These are phyloP conservation scores for Nematodospora anomalae DNA, from an alignment of 1,139 yeast genomes.

Conservation along the genomic window DNA sequence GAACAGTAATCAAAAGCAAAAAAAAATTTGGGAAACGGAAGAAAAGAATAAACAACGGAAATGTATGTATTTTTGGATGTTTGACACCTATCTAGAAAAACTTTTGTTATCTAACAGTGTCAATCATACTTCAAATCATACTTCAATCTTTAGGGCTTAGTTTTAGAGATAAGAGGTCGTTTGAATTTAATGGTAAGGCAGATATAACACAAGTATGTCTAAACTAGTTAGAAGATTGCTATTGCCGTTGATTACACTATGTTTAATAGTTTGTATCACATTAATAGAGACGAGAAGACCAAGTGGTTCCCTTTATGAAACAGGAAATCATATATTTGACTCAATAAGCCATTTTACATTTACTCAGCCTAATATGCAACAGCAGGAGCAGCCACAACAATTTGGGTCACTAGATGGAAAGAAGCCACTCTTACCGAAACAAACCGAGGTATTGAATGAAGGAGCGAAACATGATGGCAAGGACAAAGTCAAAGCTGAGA, in stretches of 20 bases:
- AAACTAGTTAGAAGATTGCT: constrained; percentile 14
- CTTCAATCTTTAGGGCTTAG: too few relatives aligned
- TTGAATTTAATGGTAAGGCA: too few relatives aligned
- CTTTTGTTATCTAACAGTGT: too few relatives aligned
- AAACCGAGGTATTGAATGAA: constrained; percentile 1
- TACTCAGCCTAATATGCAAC: constrained; percentile 6
- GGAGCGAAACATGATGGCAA: constrained; percentile 3
- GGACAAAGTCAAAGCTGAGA: constrained; percentile 13
- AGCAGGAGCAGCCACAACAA: constrained; percentile 1
- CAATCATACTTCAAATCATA: too few relatives aligned
- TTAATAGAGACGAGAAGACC: constrained; percentile 10
- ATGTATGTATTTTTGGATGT: too few relatives aligned
- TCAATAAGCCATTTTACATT: constrained; percentile 21
- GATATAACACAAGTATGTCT: too few relatives aligned
- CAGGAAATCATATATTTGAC: constrained; percentile 20
- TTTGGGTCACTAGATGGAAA: not conserved
- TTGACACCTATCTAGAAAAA: too few relatives aligned
- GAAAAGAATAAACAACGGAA: too few relatives aligned
- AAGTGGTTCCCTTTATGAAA: constrained; percentile 11
- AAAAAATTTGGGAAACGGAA: too few relatives aligned
- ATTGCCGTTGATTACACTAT: constrained; percentile 11
- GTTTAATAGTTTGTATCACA: constrained; percentile 10
- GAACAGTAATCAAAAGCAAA: too few relatives aligned
- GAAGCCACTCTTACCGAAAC: constrained; percentile 1
- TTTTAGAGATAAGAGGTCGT: too few relatives aligned